Base-by-base conservation (phyloP, 371 early-diverging fungal genomes). In the Lichtheimia ramosa region DNA sequence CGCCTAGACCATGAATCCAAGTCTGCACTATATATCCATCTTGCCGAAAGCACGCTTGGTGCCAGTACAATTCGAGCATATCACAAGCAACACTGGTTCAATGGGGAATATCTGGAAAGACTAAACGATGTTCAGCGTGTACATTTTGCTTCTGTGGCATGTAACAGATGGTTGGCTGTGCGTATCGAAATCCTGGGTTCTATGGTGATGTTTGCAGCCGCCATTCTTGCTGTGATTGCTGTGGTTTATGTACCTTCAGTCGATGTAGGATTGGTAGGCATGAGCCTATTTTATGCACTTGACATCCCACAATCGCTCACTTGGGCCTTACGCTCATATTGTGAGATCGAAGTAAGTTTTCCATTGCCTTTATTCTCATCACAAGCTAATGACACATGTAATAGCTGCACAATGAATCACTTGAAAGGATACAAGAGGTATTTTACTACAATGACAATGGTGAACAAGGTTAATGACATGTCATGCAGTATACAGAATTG, bases 81-180 rank as follows among this genome's bases (percentile, higher is more conserved):
- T 72, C 72, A 70, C 15, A 83, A 87, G 56, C 70, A 82, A 58
- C 52, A 64, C 0, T 82, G 94, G 1, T 98, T 98, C 67, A 75
- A 86, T 12, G 58, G 55, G 16, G 86, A 85, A 51, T 93, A 92
- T 66, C 86, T 90, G 61, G 53, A 61, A 15, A 77, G 85, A 51
- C 63, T 95, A 23, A 96, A 95, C 61, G 73, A 75, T 59, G 93
- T 93, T 68, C 87, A 86, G 60, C 82, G 82, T 42, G 93, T 92
- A 0, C 91, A 88, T 63, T 92, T 88, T 68, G 88, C 93, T 1
- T 86, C 84, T 3, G 72, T 93, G 25, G 79, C 86, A 0, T 82
- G 88, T 50, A 94, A 94, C 55, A 91, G 97, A 34, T 98, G 98
- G 93, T 65, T 96, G 18, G 94, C 95, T 27, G 84, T 96, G 13